Evolutionary conservation across 148 eudicot species (phyloP), one percentile per base, ranked within the genome.

Genomic region (Euryodendron excelsum): DNA sequence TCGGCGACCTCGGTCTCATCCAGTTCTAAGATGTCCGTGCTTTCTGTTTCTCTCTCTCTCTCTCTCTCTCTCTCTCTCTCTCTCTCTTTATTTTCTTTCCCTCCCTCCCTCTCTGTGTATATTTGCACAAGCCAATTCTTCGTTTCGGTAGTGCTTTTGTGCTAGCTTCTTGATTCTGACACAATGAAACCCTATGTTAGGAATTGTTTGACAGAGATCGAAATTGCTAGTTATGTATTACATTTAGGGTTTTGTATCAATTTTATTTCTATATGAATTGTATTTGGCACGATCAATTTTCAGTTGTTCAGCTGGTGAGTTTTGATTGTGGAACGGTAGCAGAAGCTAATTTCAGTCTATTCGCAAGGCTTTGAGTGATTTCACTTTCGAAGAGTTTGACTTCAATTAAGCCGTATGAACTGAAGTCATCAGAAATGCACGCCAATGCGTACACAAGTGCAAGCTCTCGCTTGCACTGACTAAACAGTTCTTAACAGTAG

Each of bases 11-110:
- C 65, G 89, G 87, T 50, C 89, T 88, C 70, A 79, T 86, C 52
- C 91, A 88, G 73, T 88, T 88, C 85, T 86, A 88, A 86, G 91
- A 88, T 47, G 91, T 88, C 44, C 62, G 79, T 18, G n/a, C n/a
- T n/a, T n/a, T n/a, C n/a, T n/a, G n/a, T 33, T 45, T 44, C 33
- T 58, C 73, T 48, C 28, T 34, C 27, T 64, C 73, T 18, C 78
- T 37, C 55, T 61, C 70, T 37, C 78, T 60, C 59, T 74, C 65
- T 55, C 64, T 56, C 52, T 74, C 68, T 59, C 58, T 41, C 48
- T 44, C 47, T 65, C 69, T 65, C 47, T 36, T 14, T 34, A 11
- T 36, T 0, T 5, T 20, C 33, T 30, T 34, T 39, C 33, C 14
- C 48, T 41, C 23, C 21, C 37, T 61, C 3, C 7, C 17, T 66